Percentiles rank a stretch among this genome's conserved stretches.
Evolutionary conservation across 2,329 filamentous ascomycete genomes (phyloP).

Genomic region (Fonsecaea nubica): DNA sequence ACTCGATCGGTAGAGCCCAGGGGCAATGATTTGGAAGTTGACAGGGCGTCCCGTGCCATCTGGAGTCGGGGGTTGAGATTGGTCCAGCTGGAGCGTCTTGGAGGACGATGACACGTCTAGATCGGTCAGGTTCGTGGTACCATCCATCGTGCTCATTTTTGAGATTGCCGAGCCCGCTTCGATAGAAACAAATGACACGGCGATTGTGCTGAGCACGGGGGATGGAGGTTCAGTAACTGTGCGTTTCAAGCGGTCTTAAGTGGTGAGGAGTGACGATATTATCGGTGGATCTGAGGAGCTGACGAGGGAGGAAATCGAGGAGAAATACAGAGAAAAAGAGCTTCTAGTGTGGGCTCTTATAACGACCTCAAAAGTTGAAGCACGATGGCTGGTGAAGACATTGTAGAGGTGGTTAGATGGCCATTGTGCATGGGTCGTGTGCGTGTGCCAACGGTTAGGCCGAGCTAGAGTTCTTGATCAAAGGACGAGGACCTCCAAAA

Average conservation of each 20-base stretch:
- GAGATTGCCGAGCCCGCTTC: background rate
- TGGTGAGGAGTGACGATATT: background rate
- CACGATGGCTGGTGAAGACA: background rate
- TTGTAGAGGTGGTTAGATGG: conserved; percentile 26
- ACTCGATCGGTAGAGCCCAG: conserved; percentile 79
- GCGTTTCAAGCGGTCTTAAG: background rate
- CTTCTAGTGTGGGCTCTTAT: background rate
- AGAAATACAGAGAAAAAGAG: background rate
- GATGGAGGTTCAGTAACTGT: background rate
- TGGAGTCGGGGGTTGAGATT: conserved; percentile 44
- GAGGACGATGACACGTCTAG: conserved; percentile 22
- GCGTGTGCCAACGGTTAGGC: conserved; percentile 23
- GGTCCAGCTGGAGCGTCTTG: conserved; percentile 37
- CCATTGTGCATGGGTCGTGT: conserved; percentile 22
- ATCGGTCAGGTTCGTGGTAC: conserved; percentile 24
- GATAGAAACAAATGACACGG: background rate
- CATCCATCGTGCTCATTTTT: conserved; percentile 9
- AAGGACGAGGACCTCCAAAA: background rate
- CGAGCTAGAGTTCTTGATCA: conserved; percentile 7
- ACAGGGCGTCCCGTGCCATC: conserved; percentile 55
- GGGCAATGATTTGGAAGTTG: conserved; percentile 79
- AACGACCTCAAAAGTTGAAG: background rate
- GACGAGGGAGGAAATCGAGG: background rate
- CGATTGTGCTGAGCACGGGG: background rate
- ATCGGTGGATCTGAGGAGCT: background rate